Evolutionary conservation across 441 rosid genomes (phyloP), one percentile per base, ranked within the genome.

Genomic region (Mallotus japonicus): DNA sequence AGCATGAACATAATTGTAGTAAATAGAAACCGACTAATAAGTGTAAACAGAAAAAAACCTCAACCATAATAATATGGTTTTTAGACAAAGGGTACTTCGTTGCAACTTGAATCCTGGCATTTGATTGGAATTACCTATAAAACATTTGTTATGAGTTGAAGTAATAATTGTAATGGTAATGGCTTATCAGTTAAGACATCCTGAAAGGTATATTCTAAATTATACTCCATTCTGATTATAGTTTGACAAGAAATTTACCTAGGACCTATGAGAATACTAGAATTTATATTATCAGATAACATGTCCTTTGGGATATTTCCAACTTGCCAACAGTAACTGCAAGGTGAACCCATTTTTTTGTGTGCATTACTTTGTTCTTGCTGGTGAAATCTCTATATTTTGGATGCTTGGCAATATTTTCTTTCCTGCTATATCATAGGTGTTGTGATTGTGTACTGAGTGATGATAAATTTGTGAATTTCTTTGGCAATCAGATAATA

Each of bases 401-500:
- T 6, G 40, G 32, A 19, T 64, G 53, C 24, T 44, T 28, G 9
- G 20, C 54, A 5, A 51, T 63, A n/a, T 9, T 17, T 42, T 17
- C 50, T 58, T 24, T 70, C 56, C 44, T 46, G 46, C 57, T 10
- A 8, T 24, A 1, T 22, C 19, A 15, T 44, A 13, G 34, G 44
- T 17, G 32, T 49, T 37, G 40, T 62, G 49, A 6, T 34, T 42
- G 46, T 55, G 46, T 56, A 1, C 34, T 34, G 51, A 5, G 2
- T 34, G 60, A 62, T 12, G 68, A 59, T 4, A 28, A 62, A n/a
- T 14, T 50, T 64, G 22, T 40, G 53, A 24, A n/a, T n/a, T 60
- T 56, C 17, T 40, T 10, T 65, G 68, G 37, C 47, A 73, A 65
- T 63, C 86, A 92, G 93, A 87, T 92, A 67, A 85, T 92, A 69